Percentiles rank a stretch among this genome's conserved stretches.
phyloP scores from a whole-genome alignment of 768 basidiomycete species.

The Lentinula sp. region DNA sequence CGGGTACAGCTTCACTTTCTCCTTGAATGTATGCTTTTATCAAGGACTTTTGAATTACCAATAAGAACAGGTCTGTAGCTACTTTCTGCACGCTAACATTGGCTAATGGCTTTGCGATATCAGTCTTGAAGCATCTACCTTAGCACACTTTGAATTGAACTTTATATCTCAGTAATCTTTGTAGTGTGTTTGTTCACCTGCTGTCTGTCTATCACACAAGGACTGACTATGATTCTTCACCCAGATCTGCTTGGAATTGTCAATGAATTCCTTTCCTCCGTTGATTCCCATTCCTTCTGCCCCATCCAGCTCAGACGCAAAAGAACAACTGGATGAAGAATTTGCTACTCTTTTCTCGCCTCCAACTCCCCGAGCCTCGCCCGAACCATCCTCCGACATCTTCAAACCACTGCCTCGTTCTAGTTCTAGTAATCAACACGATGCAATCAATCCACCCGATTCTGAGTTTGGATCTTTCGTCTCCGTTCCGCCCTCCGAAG shows the following conservation, averaged over 20 bases:
- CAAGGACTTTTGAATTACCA: background rate
- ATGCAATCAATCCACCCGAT: constrained; percentile 24
- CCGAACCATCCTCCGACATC: constrained; percentile 12
- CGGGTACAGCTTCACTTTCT: background rate
- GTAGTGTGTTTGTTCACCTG: background rate
- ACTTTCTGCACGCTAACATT: background rate
- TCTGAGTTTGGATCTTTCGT: constrained; percentile 62
- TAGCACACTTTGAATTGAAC: background rate
- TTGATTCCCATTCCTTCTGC: background rate
- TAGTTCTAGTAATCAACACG: constrained; percentile 5
- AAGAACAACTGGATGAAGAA: constrained; percentile 27
- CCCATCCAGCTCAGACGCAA: constrained; percentile 6
- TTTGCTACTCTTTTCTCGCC: constrained; percentile 39
- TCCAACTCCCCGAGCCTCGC: constrained; percentile 30
- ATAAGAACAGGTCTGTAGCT: background rate
- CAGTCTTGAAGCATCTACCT: background rate
- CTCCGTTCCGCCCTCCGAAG: constrained; percentile 45
- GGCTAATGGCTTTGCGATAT: background rate
- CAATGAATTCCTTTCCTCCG: constrained; percentile 5
- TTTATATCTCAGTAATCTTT: background rate
- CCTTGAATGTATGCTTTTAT: background rate
- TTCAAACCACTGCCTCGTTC: background rate
- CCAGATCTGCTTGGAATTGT: background rate
- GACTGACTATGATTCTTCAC: background rate
- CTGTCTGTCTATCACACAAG: background rate